phyloP scores from a whole-genome alignment of 371 early-diverging fungal species.

The Blakeslea trispora region DNA sequence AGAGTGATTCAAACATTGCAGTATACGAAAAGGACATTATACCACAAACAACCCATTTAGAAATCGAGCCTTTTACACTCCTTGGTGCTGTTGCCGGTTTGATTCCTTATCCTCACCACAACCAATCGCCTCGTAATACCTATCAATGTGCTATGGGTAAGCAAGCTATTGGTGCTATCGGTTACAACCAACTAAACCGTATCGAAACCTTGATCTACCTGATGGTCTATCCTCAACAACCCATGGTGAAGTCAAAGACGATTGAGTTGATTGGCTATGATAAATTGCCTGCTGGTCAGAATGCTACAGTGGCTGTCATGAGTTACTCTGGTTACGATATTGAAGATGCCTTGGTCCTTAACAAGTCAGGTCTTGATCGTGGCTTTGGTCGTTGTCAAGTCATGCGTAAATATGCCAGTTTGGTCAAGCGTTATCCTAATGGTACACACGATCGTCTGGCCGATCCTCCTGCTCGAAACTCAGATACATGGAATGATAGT shows the following conservation, averaged over 20 bases:
- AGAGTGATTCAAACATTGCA: slow-evolving; percentile 95
- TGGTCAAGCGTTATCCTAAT: slow-evolving; percentile 85
- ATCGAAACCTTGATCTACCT: slow-evolving; percentile 97
- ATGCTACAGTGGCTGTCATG: slow-evolving; percentile 99
- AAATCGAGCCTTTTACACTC: slow-evolving; percentile 98
- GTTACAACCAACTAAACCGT: slow-evolving; percentile 94
- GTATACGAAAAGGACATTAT: slow-evolving; percentile 85
- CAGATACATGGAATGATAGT: slow-evolving; percentile 48
- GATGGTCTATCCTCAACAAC: slow-evolving; percentile 98
- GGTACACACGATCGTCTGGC: slow-evolving; percentile 89
- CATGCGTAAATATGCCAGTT: slow-evolving; percentile 86
- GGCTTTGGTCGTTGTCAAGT: slow-evolving; percentile 99
- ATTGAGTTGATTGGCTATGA: slow-evolving; percentile 98
- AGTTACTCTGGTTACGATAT: slow-evolving; percentile 99
- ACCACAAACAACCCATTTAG: slow-evolving; percentile 93
- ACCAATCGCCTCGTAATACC: slow-evolving; percentile 99
- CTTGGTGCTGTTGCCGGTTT: slow-evolving; percentile 98
- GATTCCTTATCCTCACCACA: slow-evolving; percentile 99
- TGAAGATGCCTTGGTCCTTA: slow-evolving; percentile 99
- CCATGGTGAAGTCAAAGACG: slow-evolving; percentile 98
- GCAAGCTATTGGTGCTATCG: slow-evolving; percentile 99
- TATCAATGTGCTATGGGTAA: slow-evolving; percentile 99
- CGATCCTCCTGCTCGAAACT: slow-evolving; percentile 66
- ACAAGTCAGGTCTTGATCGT: slow-evolving; percentile 97
- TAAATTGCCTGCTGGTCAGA: slow-evolving; percentile 98